Evolutionary conservation across 176 grass and related monocot species (phyloP), one percentile per base, ranked within the genome.

Genomic region (Carex parvula): DNA sequence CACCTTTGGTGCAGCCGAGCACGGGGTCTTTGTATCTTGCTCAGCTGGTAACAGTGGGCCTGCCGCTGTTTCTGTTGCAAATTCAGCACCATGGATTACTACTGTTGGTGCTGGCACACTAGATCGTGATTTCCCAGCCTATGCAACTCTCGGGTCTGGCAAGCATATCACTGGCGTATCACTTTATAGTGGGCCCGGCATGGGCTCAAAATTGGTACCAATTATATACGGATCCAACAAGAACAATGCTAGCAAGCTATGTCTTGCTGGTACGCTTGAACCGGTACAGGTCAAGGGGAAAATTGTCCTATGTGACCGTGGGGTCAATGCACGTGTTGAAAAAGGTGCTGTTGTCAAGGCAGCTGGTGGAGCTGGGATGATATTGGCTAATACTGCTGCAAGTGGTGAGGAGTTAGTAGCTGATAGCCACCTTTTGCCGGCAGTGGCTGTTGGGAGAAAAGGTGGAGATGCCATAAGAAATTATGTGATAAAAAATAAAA

Each of bases 351-450:
- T 95, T 58, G 91, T 94, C 41, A 94, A 99, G 89, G 89, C 92
- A 12, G 89, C 93, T 0, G 91, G 93, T 13, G 91, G 89, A 21
- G 91, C 87, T 7, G 93, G 91, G 15, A 99, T 99, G 96, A 92
- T 95, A 71, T 84, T 99, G 13, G 93, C 91, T 5, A 99, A 99
- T 89, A 95, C 91, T 24, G 91, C 90, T 0, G 88, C 87, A 5
- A 99, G 85, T 82, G 96, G 93, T 0, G 96, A 99, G 87, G 96
- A 99, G 88, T 84, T 99, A 60, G 93, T 99, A 29, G 96, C 93
- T 6, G 93, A 95, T 82, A 99, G 93, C 88, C 93, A 99, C 81
- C 84, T 99, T 16, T 89, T 95, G 70, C 96, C 93, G 44, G 93
- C 96, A 50, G 75, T 99, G 26, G 93, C 91, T 0, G 89, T 99